phyloP scores from a whole-genome alignment of 305 asterid species.

The Fraxinus latifolia region DNA sequence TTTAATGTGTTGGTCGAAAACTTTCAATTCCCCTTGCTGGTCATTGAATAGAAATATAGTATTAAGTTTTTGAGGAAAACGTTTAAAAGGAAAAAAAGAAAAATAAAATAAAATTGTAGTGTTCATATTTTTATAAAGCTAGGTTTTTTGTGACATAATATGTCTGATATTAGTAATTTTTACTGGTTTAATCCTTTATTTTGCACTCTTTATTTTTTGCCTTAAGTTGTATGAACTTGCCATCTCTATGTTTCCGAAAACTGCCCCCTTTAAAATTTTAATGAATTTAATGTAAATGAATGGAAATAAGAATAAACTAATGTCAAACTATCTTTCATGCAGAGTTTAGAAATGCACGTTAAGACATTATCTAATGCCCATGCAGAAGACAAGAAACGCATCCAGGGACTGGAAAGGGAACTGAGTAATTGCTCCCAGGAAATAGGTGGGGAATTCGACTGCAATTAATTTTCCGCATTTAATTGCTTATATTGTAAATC shows the following conservation, averaged over 20 bases:
- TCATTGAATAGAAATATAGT: neutral
- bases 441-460: conserved; percentile 56
- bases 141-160: neutral
- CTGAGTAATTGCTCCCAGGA: conserved; percentile 69
- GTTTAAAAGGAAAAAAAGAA: neutral
- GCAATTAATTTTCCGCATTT: neutral
- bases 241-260: neutral
- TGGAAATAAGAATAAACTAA: conserved; percentile 10
- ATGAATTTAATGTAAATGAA: neutral
- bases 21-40: neutral
- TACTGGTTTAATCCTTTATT: neutral
- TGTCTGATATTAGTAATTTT: neutral
- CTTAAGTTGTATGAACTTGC: neutral
- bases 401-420: conserved; percentile 76
- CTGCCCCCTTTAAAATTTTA: neutral
- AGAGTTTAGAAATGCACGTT: conserved; percentile 71
- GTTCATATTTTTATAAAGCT: neutral
- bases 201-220: neutral
- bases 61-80: neutral
- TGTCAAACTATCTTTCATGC: conserved; percentile 28
- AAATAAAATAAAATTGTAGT: neutral
- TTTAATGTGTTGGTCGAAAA: neutral
- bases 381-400: conserved; percentile 65
- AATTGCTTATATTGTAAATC: conserved; percentile 6
- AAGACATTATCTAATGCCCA: conserved; percentile 57